phyloP scores from a whole-genome alignment of 768 basidiomycete species.

The Amanita rubescens region DNA sequence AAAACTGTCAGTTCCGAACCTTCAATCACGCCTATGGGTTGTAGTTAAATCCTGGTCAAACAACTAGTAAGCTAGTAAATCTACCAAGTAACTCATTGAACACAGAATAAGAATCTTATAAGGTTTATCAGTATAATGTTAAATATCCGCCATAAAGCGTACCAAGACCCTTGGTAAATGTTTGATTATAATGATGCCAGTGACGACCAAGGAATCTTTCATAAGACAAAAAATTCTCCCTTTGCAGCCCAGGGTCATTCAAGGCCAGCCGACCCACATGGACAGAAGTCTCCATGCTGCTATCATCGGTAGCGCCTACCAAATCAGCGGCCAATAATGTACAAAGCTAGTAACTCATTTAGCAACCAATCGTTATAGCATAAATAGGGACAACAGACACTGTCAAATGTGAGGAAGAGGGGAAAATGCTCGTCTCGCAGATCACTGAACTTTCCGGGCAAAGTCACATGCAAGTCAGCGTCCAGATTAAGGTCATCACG shows the following conservation, averaged over 20 bases:
- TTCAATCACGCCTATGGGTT: slow-evolving; percentile 46
- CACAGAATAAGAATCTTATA: slow-evolving; percentile 50
- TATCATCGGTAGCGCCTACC: background rate
- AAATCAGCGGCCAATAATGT: slow-evolving; percentile 43
- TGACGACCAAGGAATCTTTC: slow-evolving; percentile 41
- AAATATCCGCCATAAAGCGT: slow-evolving; percentile 3
- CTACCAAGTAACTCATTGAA: slow-evolving; percentile 63
- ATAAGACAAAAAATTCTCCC: slow-evolving; percentile 31
- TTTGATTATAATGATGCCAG: slow-evolving; percentile 53
- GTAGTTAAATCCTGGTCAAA: background rate
- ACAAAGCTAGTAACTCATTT: slow-evolving; percentile 30
- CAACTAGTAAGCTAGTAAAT: slow-evolving; percentile 6
- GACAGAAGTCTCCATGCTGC: background rate
- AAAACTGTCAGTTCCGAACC: slow-evolving; percentile 53
- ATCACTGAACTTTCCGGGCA: slow-evolving; percentile 48
- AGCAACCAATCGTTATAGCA: background rate
- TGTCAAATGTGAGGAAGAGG: slow-evolving; percentile 60
- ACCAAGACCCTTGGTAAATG: slow-evolving; percentile 48
- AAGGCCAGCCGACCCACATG: slow-evolving; percentile 8
- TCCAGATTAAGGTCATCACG: no score
- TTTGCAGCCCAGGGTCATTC: background rate
- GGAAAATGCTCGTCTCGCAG: slow-evolving; percentile 59
- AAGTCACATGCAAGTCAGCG: slow-evolving; percentile 28
- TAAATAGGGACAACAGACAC: slow-evolving; percentile 27
- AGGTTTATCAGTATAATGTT: background rate